Conservation (phyloP, 257 asterid genomes). For the Solanum gracilifrons region DNA sequence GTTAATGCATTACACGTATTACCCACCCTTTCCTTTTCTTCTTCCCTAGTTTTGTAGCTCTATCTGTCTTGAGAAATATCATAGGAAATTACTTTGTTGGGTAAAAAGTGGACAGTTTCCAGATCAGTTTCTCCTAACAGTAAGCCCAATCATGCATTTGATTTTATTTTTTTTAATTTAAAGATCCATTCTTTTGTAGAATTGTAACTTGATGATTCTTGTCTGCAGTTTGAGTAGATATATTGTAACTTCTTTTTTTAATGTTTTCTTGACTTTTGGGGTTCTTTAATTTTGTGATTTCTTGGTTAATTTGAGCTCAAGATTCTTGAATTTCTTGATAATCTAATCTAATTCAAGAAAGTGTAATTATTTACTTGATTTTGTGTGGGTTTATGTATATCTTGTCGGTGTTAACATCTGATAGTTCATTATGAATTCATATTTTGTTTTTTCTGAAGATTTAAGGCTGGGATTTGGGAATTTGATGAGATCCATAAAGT, state of each 20-base stretch:
- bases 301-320: neutral
- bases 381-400: neutral
- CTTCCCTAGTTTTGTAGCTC: constrained; percentile 14
- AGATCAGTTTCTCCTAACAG: constrained; percentile 30
- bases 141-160: constrained; percentile 15
- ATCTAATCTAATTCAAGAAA: neutral
- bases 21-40: constrained; percentile 14
- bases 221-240: neutral
- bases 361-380: neutral
- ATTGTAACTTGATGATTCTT: neutral
- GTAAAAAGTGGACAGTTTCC: constrained; percentile 6
- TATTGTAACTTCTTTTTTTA: neutral
- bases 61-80: constrained; percentile 2
- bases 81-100: neutral
- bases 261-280: neutral
- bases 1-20: constrained; percentile 20
- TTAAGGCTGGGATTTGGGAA: neutral
- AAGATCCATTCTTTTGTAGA: neutral
- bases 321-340: neutral
- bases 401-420: neutral
- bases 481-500: constrained; percentile 1
- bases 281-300: neutral
- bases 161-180: constrained; percentile 2
- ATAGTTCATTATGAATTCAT: neutral
- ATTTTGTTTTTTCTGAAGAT: neutral